phyloP scores from a whole-genome alignment of 331 rosid species.

The Erythrophleum ivorense region DNA sequence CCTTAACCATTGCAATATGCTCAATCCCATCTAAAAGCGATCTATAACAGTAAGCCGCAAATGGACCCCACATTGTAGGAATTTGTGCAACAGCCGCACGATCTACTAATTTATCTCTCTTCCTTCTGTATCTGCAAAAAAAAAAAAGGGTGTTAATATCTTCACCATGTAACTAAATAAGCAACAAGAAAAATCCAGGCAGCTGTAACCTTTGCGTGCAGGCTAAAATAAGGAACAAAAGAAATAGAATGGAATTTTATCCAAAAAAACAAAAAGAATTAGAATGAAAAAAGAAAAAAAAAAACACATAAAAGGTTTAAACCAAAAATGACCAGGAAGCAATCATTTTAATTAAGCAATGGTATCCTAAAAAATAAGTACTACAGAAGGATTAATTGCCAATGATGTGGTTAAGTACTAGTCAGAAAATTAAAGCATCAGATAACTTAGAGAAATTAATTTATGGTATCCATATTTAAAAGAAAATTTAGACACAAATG shows the following conservation, averaged over 20 bases:
- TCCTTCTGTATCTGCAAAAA: slow-evolving; percentile 78
- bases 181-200: slow-evolving; percentile 24
- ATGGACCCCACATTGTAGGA: slow-evolving; percentile 98
- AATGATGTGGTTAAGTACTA: not conserved
- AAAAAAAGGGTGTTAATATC: slow-evolving; percentile 34
- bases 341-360: slow-evolving; percentile 13
- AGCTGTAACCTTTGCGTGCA: slow-evolving; percentile 9
- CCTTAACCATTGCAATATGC: slow-evolving; percentile 98
- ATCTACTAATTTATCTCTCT: slow-evolving; percentile 82
- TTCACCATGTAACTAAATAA: slow-evolving; percentile 23
- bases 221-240: slow-evolving; percentile 36
- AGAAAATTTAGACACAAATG: slow-evolving; percentile 19
- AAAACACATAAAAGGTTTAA: slow-evolving; percentile 5
- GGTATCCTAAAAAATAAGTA: slow-evolving; percentile 23
- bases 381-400: slow-evolving; percentile 19
- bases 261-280: not conserved
- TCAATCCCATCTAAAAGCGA: slow-evolving; percentile 86
- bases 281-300: not conserved
- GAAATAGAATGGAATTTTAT: slow-evolving; percentile 8
- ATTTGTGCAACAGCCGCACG: slow-evolving; percentile 68
- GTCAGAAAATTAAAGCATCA: slow-evolving; percentile 15
- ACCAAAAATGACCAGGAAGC: not conserved
- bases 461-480: not conserved
- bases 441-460: not conserved
- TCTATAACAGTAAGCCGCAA: slow-evolving; percentile 73